phyloP scores from a whole-genome alignment of 1,284 basidiomycete species.

The Chondrostereum purpureum region DNA sequence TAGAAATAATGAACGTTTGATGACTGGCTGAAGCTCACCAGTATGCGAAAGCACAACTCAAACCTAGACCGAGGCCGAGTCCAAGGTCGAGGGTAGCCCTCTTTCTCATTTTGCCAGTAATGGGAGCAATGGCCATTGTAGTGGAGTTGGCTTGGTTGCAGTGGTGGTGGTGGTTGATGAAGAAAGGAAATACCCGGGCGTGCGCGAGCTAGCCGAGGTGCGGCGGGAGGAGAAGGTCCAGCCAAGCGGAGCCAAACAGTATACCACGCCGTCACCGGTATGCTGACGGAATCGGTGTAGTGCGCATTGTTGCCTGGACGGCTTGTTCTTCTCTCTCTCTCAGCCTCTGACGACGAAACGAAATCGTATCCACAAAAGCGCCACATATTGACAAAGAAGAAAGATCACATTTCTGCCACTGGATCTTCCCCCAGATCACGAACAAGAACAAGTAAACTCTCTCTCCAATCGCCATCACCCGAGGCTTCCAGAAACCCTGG shows the following conservation, averaged over 20 bases:
- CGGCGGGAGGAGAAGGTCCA: conserved; percentile 10
- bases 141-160: conserved; percentile 14
- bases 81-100: conserved; percentile 77
- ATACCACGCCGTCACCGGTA: background rate
- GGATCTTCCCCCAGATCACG: conserved; percentile 9
- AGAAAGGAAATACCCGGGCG: conserved; percentile 1
- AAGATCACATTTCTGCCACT: too few relatives aligned
- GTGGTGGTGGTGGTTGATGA: conserved; percentile 13
- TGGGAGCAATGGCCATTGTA: conserved; percentile 75
- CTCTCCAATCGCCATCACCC: conserved; percentile 4
- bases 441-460: conserved; percentile 8
- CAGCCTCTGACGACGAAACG: too few relatives aligned
- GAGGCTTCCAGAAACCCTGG: background rate
- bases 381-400: too few relatives aligned
- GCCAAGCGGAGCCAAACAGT: conserved; percentile 7
- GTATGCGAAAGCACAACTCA: conserved; percentile 66
- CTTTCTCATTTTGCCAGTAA: conserved; percentile 86
- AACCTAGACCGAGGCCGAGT: conserved; percentile 65
- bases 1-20: conserved; percentile 14
- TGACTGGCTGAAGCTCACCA: conserved; percentile 48
- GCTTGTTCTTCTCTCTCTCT: background rate
- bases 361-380: too few relatives aligned
- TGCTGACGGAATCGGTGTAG: background rate
- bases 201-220: too few relatives aligned
- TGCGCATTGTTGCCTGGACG: background rate